A percentile compares a stretch with the other conserved stretches of the same genome.
Conservation (phyloP, 345 rosid species). For the Camelina laxa region DNA sequence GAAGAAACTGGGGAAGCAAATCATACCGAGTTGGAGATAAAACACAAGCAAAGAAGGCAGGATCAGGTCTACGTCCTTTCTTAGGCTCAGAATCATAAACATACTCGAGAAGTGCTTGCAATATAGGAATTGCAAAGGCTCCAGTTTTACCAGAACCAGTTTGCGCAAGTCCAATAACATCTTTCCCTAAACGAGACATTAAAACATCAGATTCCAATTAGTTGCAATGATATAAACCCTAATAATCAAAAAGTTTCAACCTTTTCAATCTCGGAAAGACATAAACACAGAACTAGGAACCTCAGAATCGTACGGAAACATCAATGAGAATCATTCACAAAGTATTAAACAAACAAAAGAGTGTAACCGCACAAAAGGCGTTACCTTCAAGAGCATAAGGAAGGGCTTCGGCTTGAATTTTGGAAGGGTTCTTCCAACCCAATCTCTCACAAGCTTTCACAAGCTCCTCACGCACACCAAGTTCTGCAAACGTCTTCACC, state of each 20-base stretch:
- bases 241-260: neutral
- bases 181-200: conserved; percentile 59
- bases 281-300: neutral
- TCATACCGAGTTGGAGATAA: conserved; percentile 88
- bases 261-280: conserved; percentile 14
- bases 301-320: neutral
- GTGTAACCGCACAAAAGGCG: too few relatives aligned
- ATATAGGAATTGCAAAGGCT: conserved; percentile 91
- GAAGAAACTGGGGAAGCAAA: conserved; percentile 9
- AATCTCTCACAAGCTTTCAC: conserved; percentile 71
- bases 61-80: conserved; percentile 60
- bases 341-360: neutral
- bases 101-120: conserved; percentile 74
- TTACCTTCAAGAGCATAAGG: conserved; percentile 82
- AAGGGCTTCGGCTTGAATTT: conserved; percentile 83
- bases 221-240: neutral
- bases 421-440: conserved; percentile 80
- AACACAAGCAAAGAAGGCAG: conserved; percentile 86
- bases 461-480: conserved; percentile 75
- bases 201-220: conserved; percentile 10
- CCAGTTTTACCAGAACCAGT: conserved; percentile 98
- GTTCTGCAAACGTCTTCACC: conserved; percentile 65
- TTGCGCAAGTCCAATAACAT: conserved; percentile 90
- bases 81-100: conserved; percentile 48
- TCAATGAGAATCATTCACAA: neutral